Percentiles rank a stretch among this genome's conserved stretches.
Evolutionary conservation across 73 alveolate genomes (phyloP).

Genomic region (Paramecium bursaria): DNA sequence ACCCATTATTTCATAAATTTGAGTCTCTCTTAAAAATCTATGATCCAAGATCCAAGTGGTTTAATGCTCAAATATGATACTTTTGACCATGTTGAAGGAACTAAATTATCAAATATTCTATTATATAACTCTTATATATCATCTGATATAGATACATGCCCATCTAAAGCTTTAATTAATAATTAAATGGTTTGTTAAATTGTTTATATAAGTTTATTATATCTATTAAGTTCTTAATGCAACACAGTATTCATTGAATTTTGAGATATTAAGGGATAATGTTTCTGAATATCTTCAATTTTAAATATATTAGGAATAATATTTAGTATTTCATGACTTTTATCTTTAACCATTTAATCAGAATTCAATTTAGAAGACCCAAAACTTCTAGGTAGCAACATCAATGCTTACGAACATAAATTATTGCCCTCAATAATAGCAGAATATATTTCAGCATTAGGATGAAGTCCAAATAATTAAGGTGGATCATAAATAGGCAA

Average conservation of each 20-base stretch:
- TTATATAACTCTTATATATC: slow-evolving; percentile 85
- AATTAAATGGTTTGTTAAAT: slow-evolving; percentile 74
- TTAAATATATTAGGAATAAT: slow-evolving; percentile 70
- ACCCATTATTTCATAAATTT: slow-evolving; percentile 86
- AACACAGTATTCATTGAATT: slow-evolving; percentile 79
- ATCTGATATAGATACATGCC: slow-evolving; percentile 82
- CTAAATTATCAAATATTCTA: slow-evolving; percentile 79
- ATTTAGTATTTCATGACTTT: slow-evolving; percentile 43
- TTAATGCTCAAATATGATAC: slow-evolving; percentile 83
- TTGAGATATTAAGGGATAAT: slow-evolving; percentile 74
- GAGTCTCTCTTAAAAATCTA: slow-evolving; percentile 82
- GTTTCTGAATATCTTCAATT: slow-evolving; percentile 76
- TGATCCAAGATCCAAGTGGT: slow-evolving; percentile 87
- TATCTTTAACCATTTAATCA: slow-evolving; percentile 29
- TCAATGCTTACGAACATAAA: slow-evolving; percentile 83
- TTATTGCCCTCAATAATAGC: slow-evolving; percentile 92
- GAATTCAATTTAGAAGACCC: background rate
- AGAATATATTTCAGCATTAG: slow-evolving; percentile 96
- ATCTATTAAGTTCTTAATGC: slow-evolving; percentile 83
- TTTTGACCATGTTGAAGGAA: slow-evolving; percentile 82
- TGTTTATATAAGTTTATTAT: slow-evolving; percentile 73
- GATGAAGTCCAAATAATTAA: slow-evolving; percentile 97
- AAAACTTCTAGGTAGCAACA: slow-evolving; percentile 85
- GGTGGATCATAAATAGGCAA: slow-evolving; percentile 94
- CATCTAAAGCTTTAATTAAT: slow-evolving; percentile 82